Percentiles rank a stretch among this genome's conserved stretches.
Conservation (phyloP, 345 rosid species). For the Cardamine chenopodiifolia region DNA sequence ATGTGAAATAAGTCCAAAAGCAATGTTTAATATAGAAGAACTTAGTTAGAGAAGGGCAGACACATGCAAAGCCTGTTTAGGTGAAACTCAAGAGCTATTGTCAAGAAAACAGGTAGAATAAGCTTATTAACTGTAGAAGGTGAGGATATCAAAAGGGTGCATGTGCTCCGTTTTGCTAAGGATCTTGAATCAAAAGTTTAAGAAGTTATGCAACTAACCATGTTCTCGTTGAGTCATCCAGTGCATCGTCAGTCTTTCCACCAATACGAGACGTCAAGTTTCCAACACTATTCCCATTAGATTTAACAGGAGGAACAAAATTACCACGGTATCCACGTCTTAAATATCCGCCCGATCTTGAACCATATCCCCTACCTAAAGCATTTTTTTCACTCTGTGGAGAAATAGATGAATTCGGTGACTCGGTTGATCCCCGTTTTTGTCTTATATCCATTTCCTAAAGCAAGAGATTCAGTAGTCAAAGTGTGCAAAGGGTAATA, state of each 20-base stretch:
- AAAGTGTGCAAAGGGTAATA: slow-evolving; percentile 29
- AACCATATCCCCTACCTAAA: slow-evolving; percentile 58
- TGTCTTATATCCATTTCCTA: slow-evolving; percentile 88
- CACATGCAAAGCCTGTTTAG: background rate
- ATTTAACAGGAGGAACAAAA: slow-evolving; percentile 86
- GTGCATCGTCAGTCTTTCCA: slow-evolving; percentile 79
- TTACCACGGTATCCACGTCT: slow-evolving; percentile 80
- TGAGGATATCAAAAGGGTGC: background rate
- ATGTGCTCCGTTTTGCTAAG: slow-evolving; percentile 3
- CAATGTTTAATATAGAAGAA: background rate
- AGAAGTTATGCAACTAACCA: slow-evolving; percentile 54
- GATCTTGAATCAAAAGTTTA: slow-evolving; percentile 4
- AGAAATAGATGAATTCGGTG: slow-evolving; percentile 61
- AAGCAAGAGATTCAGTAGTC: slow-evolving; percentile 26
- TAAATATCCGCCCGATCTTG: slow-evolving; percentile 59
- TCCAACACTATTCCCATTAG: slow-evolving; percentile 66
- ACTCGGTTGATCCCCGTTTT: slow-evolving; percentile 64
- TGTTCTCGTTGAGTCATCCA: slow-evolving; percentile 82
- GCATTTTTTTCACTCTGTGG: slow-evolving; percentile 60
- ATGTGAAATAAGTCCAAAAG: slow-evolving; percentile 6
- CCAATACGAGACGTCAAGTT: slow-evolving; percentile 62
- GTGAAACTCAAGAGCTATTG: slow-evolving; percentile 18
- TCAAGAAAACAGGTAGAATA: background rate
- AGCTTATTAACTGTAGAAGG: background rate
- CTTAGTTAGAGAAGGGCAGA: slow-evolving; percentile 14